These are phyloP conservation scores for Wickerhamomyces canadensis DNA, from an alignment of 805 yeast species.

Conservation along the genomic window DNA sequence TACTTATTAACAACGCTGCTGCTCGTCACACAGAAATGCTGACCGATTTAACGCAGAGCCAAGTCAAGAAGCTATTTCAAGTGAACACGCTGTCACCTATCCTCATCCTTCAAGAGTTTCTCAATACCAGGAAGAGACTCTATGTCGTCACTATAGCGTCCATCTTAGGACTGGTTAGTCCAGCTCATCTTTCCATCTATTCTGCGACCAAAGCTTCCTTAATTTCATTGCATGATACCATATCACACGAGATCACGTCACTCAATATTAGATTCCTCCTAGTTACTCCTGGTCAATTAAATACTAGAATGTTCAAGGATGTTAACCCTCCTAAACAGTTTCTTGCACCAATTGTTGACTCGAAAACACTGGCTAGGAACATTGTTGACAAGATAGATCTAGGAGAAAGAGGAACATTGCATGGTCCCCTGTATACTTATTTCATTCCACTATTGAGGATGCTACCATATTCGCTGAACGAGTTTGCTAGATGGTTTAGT, in stretches of 20 bases:
- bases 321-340: constrained; percentile 67
- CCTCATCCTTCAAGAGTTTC: constrained; percentile 56
- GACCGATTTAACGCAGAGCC: constrained; percentile 42
- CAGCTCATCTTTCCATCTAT: constrained; percentile 70
- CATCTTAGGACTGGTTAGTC: constrained; percentile 72
- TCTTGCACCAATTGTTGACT: constrained; percentile 74
- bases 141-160: constrained; percentile 76
- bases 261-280: constrained; percentile 64
- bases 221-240: constrained; percentile 77
- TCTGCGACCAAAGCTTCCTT: constrained; percentile 86
- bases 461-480: constrained; percentile 54
- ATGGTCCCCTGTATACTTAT: constrained; percentile 68
- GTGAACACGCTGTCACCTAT: constrained; percentile 66
- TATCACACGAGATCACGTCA: constrained; percentile 62
- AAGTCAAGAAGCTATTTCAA: constrained; percentile 50
- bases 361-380: constrained; percentile 47
- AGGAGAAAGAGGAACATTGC: constrained; percentile 69
- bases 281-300: constrained; percentile 80
- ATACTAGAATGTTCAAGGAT: constrained; percentile 69
- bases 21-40: constrained; percentile 49
- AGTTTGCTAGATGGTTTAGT: constrained; percentile 40
- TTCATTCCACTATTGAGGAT: constrained; percentile 64
- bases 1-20: constrained; percentile 83
- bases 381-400: constrained; percentile 48
- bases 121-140: constrained; percentile 56